Evolutionary conservation across 768 basidiomycete species (phyloP).

Genomic region (Asterophora lycoperdoides): DNA sequence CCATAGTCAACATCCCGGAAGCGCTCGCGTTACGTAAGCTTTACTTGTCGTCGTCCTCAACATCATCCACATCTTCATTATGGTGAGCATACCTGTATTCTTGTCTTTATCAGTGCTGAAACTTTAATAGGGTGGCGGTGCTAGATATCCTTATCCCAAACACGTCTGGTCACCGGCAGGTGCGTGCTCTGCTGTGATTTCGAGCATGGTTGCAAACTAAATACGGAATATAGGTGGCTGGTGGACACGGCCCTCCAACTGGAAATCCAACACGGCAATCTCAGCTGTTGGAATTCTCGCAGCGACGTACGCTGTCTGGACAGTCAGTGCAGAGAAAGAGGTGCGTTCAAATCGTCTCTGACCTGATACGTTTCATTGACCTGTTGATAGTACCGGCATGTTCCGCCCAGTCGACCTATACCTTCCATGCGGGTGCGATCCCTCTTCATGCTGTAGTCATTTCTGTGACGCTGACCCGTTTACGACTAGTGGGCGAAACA

Average conservation of each 20-base stretch:
- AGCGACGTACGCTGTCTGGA: constrained; percentile 63
- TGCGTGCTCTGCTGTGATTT: constrained; percentile 28
- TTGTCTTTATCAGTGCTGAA: background rate
- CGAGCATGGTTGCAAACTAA: background rate
- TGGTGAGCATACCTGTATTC: constrained; percentile 7
- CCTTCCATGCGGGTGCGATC: constrained; percentile 72
- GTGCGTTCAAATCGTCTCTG: constrained; percentile 37
- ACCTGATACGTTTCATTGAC: constrained; percentile 1
- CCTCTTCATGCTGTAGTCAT: background rate
- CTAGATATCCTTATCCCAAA: constrained; percentile 90
- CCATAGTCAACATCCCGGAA: constrained; percentile 12
- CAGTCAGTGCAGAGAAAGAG: constrained; percentile 73
- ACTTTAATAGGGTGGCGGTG: constrained; percentile 66
- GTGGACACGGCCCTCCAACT: constrained; percentile 91
- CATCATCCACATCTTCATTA: constrained; percentile 7
- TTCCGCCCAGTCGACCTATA: constrained; percentile 63
- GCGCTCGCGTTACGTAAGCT: constrained; percentile 18
- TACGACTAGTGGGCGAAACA: constrained; percentile 32
- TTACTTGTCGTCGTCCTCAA: constrained; percentile 1
- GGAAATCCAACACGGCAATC: constrained; percentile 82
- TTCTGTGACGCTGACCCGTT: background rate
- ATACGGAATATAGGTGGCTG: constrained; percentile 66
- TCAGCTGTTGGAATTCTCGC: constrained; percentile 63
- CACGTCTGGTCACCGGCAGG: constrained; percentile 93
- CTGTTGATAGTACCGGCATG: constrained; percentile 45